Evolutionary conservation across 768 basidiomycete species (phyloP), one percentile per base, ranked within the genome.

Genomic region (Mycena filopes): DNA sequence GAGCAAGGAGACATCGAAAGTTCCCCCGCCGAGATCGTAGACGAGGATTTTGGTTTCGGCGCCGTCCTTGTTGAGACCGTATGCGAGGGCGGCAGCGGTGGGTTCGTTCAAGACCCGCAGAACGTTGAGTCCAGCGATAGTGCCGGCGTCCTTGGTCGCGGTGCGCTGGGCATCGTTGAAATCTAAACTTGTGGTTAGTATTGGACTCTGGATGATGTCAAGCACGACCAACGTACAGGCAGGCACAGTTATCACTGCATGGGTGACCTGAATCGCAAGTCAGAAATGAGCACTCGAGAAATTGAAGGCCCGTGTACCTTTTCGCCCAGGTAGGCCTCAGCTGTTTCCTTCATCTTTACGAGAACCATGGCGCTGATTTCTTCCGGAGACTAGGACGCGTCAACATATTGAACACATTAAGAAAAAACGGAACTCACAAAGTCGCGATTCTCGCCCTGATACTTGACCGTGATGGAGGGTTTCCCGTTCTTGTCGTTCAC

Each of bases 1-100:
- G 53, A 91, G 82, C 43, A 90, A 83, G 49, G 89, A 89, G 47
- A 89, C 90, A 81, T 90, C 88, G 78, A 90, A 90, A 53, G 88
- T 90, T 68, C 90, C 89, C 68, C 90, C 89, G 66, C 89, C 89
- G 50, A 91, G 82, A 76, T 90, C 89, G 81, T 89, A 90, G 69
- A 89, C 88, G 72, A 91, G 82, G 55, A 90, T 81, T 72, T 85
- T 86, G 75, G 75, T 88, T 78, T 80, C 88, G 28, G 79, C 79
- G 47, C 80, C 83, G 72, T 86, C 84, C 76, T 87, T 85, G 81
- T 88, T 83, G 57, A 90, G 84, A 72, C 88, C 88, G 78, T 90
- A 90, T 54, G 89, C 87, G 73, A 90, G 84, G 57, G 88, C 89
- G 54, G 89, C 89, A 59, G 89, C 89, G 55, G 89, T 89, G 43